Percentiles rank a stretch among this genome's conserved stretches.
Conservation (phyloP, 176 grass and related monocot species). For the Carex kokanica region DNA sequence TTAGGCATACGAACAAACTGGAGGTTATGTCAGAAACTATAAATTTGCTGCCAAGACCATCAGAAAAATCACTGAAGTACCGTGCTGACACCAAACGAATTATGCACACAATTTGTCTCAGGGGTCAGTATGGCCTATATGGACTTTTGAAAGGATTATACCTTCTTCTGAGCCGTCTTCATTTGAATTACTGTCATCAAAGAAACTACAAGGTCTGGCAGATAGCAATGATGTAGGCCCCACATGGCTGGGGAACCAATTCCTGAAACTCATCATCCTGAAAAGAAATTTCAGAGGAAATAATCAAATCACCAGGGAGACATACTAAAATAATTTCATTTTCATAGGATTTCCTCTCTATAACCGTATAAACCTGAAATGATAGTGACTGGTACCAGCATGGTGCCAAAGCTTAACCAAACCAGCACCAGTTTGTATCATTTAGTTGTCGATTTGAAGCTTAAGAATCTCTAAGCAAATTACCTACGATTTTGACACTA, state of each 20-base stretch:
- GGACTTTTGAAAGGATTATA: not conserved
- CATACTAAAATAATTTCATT: not conserved
- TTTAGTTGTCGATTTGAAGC: not conserved
- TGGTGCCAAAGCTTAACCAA: not conserved
- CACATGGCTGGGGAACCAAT: slow-evolving; percentile 28
- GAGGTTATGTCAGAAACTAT: not conserved
- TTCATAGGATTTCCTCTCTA: not conserved
- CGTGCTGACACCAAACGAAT: not conserved
- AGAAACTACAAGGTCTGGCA: slow-evolving; percentile 30
- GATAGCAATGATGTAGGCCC: slow-evolving; percentile 17
- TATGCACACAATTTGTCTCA: not conserved
- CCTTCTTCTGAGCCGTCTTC: slow-evolving; percentile 17
- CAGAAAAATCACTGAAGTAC: not conserved
- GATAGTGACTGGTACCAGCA: not conserved
- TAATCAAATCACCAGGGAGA: not conserved
- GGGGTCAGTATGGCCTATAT: not conserved
- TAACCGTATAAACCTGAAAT: not conserved
- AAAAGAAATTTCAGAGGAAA: not conserved
- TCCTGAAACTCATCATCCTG: slow-evolving; percentile 32
- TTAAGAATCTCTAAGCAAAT: not conserved
- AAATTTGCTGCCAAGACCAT: not conserved
- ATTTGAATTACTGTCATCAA: slow-evolving; percentile 26
- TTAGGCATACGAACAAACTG: not conserved
- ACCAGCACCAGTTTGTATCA: not conserved
- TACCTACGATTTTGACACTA: not conserved